Evolutionary conservation across 2,329 filamentous ascomycete genomes (phyloP), one percentile per base, ranked within the genome.

Genomic region (Trichophyton mentagrophytes): DNA sequence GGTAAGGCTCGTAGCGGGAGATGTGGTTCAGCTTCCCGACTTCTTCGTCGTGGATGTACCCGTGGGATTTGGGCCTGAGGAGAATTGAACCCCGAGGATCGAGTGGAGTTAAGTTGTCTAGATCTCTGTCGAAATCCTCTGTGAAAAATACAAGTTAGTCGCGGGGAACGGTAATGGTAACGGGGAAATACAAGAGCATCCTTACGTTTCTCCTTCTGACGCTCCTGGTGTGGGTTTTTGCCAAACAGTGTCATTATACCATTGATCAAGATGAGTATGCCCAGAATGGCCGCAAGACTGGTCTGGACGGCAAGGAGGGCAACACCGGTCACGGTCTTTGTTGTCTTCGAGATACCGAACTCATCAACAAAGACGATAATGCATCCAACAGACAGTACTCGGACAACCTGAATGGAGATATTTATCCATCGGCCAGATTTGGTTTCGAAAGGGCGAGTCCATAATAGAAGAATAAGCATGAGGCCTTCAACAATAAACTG

Each of bases 331-430:
- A 97, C 83, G 0, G 93, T 97, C 78, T 96, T 90, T 8, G 92
- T 96, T 8, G 91, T 95, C 73, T 96, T 86, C 4, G 85, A 82
- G 66, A 99, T 86, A 61, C 88, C 89, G 60, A 99, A 85, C 75
- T 97, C 87, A 71, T 97, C 88, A 30, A 97, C 92, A 68, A 97
- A 99, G 58, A 97, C 80, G 65, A 99, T 77, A 67, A 97, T 89
- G 76, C 91, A 96, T 60, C 84, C 81, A 5, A 96, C 88, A 0
- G 92, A 96, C 58, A 96, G 77, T 11, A 96, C 87, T 49, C 93
- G 88, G 17, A 96, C 90, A 42, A 88, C 80, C 73, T 95, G 90
- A 68, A 97, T 96, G 69, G 85, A 78, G 69, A 95, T 91, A 76
- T 96, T 96, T 80, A 99, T 90, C 74, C 93, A 84, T 75, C 95